Base-by-base conservation (phyloP, 257 asterid species). In the Nemophila menziesii region DNA sequence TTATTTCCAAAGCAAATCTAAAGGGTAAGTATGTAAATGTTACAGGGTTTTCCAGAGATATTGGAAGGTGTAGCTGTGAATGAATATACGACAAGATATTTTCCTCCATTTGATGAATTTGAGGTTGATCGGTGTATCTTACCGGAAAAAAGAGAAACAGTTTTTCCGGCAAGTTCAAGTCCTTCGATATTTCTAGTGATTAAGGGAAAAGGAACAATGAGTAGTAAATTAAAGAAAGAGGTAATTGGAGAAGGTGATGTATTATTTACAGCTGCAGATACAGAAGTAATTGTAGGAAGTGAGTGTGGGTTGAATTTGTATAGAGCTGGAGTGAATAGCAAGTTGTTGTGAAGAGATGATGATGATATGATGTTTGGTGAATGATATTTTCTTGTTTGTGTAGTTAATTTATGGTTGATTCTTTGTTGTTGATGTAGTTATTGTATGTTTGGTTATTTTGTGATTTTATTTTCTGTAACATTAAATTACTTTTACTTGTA, bases 101-200 rank as follows among this genome's bases (percentile, higher is more conserved):
- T 46, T 38, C 80, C 94, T 8, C 94, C 92, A 5, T 82, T 73
- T 49, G 87, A 82, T 39, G 92, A 79, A 52, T 82, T 82, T 39
- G 94, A 82, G 69, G 85, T 82, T n/a, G 94, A 82, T 21, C 67
- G 65, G 17, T 79, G 83, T 47, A 63, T 66, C 27, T 74, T 82
- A 43, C 94, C 94, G 8, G 41, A 44, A 41, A 70, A 38, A 51
- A 51, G 69, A 49, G 60, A 79, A 16, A 61, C 68, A 5, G 72
- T 56, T 16, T 56, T 76, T 29, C 78, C 85, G 9, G 70, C 76
- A 12, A 54, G 60, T 49, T 54, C 72, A 5, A 81, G 92, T 26
- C 87, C 94, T 33, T 71, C 74, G 11, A 53, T 82, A 16, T 82
- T 63, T 16, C 20, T 82, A 67, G 72, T 73, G 9, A 42, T 60